phyloP scores from a whole-genome alignment of 345 rosid species.

The Moringa oleifera region DNA sequence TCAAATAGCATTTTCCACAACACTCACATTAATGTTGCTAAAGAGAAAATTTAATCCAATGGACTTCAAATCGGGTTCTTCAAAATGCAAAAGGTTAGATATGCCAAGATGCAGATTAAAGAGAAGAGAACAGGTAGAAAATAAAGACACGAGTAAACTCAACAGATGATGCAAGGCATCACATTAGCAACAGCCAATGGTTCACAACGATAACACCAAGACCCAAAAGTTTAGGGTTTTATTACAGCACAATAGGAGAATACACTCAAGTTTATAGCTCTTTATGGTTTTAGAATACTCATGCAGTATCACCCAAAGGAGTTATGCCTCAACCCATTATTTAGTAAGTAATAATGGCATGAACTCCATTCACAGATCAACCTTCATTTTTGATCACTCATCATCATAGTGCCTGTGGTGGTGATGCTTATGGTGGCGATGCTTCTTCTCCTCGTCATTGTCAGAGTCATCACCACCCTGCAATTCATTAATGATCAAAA shows the following conservation, averaged over 20 bases:
- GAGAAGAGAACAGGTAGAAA: too few relatives aligned
- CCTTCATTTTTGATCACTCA: conserved; percentile 29
- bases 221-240: conserved; percentile 17
- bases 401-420: conserved; percentile 60
- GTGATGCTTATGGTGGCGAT: conserved; percentile 38
- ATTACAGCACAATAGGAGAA: conserved; percentile 1
- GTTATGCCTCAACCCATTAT: conserved; percentile 39
- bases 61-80: too few relatives aligned
- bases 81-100: too few relatives aligned
- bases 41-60: too few relatives aligned
- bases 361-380: conserved; percentile 18
- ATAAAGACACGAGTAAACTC: background rate
- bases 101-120: background rate
- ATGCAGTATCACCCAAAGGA: background rate
- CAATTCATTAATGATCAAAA: conserved; percentile 8
- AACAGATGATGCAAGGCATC: background rate
- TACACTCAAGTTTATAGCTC: background rate
- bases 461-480: conserved; percentile 59
- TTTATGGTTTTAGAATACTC: too few relatives aligned
- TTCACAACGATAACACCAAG: background rate
- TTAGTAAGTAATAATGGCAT: conserved; percentile 32
- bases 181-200: background rate
- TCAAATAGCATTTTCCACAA: too few relatives aligned
- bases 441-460: conserved; percentile 51
- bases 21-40: too few relatives aligned